Evolutionary conservation across 345 rosid genomes (phyloP).

Genomic region (Atalantia buxifolia): DNA sequence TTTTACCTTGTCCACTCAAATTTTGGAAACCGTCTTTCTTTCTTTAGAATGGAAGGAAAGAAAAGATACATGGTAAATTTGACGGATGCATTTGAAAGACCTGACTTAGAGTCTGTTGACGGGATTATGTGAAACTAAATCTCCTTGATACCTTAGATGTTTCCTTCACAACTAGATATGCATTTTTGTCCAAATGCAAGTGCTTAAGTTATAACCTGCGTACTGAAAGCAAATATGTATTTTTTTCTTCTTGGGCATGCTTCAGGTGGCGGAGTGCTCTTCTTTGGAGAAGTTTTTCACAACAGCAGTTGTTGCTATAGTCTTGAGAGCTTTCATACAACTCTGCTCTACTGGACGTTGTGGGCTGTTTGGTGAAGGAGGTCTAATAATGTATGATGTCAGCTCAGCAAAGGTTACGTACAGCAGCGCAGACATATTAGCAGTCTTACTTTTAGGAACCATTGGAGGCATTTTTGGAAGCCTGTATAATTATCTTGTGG

Average conservation of each 20-base stretch:
- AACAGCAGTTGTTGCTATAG: constrained; percentile 71
- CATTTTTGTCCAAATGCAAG: neutral
- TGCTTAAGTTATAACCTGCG: neutral
- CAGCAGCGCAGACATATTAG: constrained; percentile 46
- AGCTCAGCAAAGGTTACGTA: constrained; percentile 40
- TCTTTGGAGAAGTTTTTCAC: constrained; percentile 76
- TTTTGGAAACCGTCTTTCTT: neutral
- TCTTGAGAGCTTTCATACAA: constrained; percentile 53
- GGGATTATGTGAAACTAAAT: neutral
- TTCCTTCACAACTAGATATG: neutral
- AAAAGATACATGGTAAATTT: neutral
- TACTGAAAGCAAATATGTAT: neutral
- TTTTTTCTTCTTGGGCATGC: neutral
- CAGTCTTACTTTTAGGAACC: constrained; percentile 49
- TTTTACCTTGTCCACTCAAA: neutral
- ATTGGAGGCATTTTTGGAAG: constrained; percentile 67
- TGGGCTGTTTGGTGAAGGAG: constrained; percentile 66
- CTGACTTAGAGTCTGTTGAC: neutral
- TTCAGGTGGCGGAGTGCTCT: constrained; percentile 77
- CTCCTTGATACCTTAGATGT: neutral
- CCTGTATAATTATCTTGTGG: constrained; percentile 51
- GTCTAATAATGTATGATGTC: constrained; percentile 68
- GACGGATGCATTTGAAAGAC: neutral
- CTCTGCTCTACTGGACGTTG: constrained; percentile 49
- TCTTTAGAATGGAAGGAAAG: neutral